These are phyloP conservation scores for Penicillium sp. DNA, from an alignment of 2,329 filamentous ascomycete genomes.

Conservation along the genomic window DNA sequence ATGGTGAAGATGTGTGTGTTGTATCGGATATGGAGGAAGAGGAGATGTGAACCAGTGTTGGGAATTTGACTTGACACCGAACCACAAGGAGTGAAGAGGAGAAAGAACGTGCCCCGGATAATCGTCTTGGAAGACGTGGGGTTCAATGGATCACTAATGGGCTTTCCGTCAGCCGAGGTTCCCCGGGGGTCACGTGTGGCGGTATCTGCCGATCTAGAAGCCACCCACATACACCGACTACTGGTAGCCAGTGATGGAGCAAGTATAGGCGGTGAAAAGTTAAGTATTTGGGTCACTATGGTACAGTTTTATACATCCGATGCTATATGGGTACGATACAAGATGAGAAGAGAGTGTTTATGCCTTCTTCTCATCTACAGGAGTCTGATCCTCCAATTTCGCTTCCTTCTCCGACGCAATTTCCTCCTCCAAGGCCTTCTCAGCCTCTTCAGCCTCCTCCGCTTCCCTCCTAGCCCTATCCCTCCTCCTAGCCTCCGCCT, in stretches of 20 bases:
- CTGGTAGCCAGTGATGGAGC: background rate
- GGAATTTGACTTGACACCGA: background rate
- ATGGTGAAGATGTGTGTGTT: conserved; percentile 58
- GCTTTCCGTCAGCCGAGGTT: conserved; percentile 37
- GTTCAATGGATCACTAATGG: conserved; percentile 27
- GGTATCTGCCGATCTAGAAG: background rate
- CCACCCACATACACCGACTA: background rate
- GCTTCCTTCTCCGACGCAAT: background rate
- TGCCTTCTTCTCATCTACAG: background rate
- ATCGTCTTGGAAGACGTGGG: conserved; percentile 27
- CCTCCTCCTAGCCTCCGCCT: background rate
- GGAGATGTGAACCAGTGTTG: background rate
- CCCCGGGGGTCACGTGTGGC: conserved; percentile 32
- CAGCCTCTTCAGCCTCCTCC: conserved; percentile 2
- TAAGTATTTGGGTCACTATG: background rate
- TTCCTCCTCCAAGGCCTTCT: background rate
- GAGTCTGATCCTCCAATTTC: background rate
- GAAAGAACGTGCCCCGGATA: conserved; percentile 23
- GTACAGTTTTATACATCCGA: conserved; percentile 7
- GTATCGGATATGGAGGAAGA: background rate
- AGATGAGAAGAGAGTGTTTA: background rate
- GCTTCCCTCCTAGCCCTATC: conserved; percentile 10
- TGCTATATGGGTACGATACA: conserved; percentile 7
- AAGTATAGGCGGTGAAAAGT: background rate
- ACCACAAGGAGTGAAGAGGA: conserved; percentile 8